phyloP scores from a whole-genome alignment of 306 rosid genomes.

The Lotus japonicus region DNA sequence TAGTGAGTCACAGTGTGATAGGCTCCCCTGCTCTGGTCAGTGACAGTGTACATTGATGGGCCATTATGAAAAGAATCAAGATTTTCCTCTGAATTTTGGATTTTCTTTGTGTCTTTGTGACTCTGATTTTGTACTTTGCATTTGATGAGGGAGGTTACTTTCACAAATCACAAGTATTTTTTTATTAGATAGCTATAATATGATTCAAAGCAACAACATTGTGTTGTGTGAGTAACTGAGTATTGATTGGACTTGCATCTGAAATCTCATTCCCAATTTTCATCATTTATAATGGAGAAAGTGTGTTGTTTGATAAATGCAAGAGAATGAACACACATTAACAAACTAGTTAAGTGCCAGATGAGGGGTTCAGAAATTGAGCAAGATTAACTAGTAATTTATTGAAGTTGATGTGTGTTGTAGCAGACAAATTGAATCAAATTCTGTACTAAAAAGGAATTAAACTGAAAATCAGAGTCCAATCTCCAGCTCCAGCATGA shows the following conservation, averaged over 20 bases:
- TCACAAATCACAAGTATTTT: background rate
- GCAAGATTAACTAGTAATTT: too few species aligned
- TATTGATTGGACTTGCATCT: slow-evolving; percentile 18
- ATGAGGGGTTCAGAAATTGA: too few species aligned
- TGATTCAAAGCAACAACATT: background rate
- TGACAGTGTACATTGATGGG: slow-evolving; percentile 39
- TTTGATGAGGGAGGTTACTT: slow-evolving; percentile 17
- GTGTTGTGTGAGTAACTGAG: too few species aligned
- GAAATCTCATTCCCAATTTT: background rate
- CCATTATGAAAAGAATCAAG: slow-evolving; percentile 42
- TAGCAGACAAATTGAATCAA: too few species aligned
- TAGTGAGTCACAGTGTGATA: slow-evolving; percentile 18
- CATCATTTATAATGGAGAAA: background rate
- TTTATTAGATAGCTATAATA: slow-evolving; percentile 20
- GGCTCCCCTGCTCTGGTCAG: slow-evolving; percentile 28
- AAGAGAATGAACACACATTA: too few species aligned
- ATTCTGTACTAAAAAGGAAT: too few species aligned
- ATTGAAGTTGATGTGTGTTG: too few species aligned
- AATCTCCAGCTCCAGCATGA: background rate
- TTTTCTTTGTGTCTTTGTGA: slow-evolving; percentile 9
- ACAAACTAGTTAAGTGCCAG: too few species aligned
- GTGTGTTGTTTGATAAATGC: too few species aligned
- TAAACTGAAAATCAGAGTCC: background rate
- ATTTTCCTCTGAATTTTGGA: slow-evolving; percentile 14
- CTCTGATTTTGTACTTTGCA: slow-evolving; percentile 17